Evolutionary conservation across 2,329 filamentous ascomycete genomes (phyloP).

Genomic region (Camillea tinctor): DNA sequence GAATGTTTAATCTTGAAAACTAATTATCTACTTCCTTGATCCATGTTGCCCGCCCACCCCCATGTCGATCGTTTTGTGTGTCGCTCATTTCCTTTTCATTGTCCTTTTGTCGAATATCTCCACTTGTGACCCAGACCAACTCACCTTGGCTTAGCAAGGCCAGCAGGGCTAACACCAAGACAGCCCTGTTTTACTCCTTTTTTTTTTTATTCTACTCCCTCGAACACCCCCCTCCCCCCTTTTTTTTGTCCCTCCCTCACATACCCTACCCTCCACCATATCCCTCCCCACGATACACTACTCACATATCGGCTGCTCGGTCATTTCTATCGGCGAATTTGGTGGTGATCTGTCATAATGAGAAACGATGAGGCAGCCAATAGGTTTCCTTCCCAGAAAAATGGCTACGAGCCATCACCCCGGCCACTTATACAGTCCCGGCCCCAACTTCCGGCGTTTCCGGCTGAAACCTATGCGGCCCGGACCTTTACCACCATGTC

Average conservation of each 20-base stretch:
- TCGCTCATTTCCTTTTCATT: background rate
- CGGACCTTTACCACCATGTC: background rate
- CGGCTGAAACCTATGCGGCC: background rate
- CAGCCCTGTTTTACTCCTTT: conserved; percentile 9
- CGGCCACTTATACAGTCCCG: background rate
- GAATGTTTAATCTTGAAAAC: conserved; percentile 19
- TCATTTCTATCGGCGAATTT: background rate
- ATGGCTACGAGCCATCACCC: background rate
- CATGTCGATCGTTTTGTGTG: conserved; percentile 16
- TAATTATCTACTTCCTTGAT: conserved; percentile 24
- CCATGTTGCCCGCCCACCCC: conserved; percentile 10
- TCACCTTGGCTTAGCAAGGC: conserved; percentile 11
- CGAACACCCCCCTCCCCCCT: no score
- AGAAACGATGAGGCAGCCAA: background rate
- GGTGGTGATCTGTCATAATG: background rate
- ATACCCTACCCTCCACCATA: background rate
- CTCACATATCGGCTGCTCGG: background rate
- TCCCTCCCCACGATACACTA: background rate
- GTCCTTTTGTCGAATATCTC: background rate
- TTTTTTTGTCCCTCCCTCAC: background rate
- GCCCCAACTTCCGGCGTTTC: background rate
- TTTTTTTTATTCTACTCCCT: background rate
- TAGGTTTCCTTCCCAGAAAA: background rate
- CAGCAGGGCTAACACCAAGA: conserved; percentile 11
- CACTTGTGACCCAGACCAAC: background rate